Base-by-base conservation (phyloP, 1,284 basidiomycete genomes). In the Pterula multifida region DNA sequence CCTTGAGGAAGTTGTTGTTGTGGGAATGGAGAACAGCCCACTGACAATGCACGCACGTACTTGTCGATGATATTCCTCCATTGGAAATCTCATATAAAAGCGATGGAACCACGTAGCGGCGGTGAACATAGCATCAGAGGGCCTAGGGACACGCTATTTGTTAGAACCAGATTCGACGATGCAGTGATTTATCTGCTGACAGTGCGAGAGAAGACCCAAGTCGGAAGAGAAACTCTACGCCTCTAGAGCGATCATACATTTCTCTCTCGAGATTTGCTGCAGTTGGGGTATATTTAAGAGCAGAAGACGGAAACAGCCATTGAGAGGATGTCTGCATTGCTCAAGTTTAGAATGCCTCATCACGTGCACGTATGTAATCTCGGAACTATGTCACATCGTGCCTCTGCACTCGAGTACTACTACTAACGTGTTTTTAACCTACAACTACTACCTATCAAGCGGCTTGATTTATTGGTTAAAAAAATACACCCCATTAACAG, bases 1-100 rank as follows among this genome's bases (percentile, higher is more conserved):
- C 82, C 89, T 92, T 4, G 9, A 6, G 6, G 53, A 47, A 51
- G 53, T 46, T 24, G 25, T 36, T 32, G 58, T 49, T 54, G 54
- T 45, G 55, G 36, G 47, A 52, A 24, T 36, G 26, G 44, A 45
- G n/a, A 48, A 32, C 26, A 44, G 44, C 13, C 25, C 32, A 49
- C 36, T 17, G 39, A 17, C 39, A 42, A 17, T 42, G 17, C 6
- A 17, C 19, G n/a, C n/a, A 55, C 63, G 55, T 60, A 85, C 85
- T 70, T 87, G 85, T 55, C 84, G 78, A 61, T 84, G 78, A 63
- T 89, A 86, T 59, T 90, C 83, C 58, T 84, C 77, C 73, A 92
- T 75, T n/a, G 90, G 81, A 60, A 80, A 83, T 49, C 93, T 78
- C 90, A 96, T 93, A 68, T 89, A 96, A 67, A 96, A 96, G 12